Conservation (phyloP, 2,329 filamentous ascomycete species). For the Aplosporella prunicola region DNA sequence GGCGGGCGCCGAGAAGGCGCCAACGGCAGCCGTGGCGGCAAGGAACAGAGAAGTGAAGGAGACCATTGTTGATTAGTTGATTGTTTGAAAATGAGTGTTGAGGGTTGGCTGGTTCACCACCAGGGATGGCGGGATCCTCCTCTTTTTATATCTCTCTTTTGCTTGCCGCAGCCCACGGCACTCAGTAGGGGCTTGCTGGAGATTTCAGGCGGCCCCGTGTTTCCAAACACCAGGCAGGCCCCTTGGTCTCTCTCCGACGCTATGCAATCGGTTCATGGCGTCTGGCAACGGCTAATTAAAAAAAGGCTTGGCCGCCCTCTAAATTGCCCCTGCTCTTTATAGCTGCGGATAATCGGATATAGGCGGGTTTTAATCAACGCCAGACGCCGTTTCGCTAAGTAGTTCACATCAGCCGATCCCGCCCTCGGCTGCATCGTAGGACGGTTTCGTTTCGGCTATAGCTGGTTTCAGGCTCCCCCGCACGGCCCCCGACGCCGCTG, state of each 20-base stretch:
- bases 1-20: constrained; percentile 28
- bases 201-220: too few species aligned
- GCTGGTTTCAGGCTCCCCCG: neutral
- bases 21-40: constrained; percentile 25
- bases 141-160: neutral
- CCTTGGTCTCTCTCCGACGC: neutral
- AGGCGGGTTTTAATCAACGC: constrained; percentile 3
- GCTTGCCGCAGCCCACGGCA: neutral
- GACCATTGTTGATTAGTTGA: constrained; percentile 26
- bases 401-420: constrained; percentile 1
- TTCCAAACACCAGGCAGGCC: constrained; percentile 4
- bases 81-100: neutral
- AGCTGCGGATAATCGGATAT: neutral
- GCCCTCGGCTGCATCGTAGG: neutral
- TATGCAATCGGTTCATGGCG: neutral
- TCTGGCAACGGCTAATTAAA: constrained; percentile 4
- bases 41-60: constrained; percentile 32
- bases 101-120: neutral
- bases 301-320: constrained; percentile 1
- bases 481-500: too few species aligned
- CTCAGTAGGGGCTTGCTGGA: neutral
- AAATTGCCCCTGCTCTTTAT: constrained; percentile 3
- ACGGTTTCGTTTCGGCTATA: constrained; percentile 2
- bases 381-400: constrained; percentile 2
- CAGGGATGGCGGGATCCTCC: neutral